phyloP scores from a whole-genome alignment of 257 asterid genomes.

The Salvia hispanica region DNA sequence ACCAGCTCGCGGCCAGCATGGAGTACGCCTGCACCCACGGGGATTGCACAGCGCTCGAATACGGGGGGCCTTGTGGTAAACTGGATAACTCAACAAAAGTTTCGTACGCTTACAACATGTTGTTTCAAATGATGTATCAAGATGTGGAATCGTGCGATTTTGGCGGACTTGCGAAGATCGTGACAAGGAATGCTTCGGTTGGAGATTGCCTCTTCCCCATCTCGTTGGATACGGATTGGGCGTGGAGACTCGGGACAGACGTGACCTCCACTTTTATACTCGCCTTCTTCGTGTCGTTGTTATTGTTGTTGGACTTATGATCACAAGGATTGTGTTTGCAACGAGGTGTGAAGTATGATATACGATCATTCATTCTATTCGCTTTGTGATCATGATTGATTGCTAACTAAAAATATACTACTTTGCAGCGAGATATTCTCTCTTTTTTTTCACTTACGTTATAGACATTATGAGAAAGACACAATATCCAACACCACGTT shows the following conservation, averaged over 20 bases:
- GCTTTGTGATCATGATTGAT: constrained; percentile 7
- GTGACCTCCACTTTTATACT: not conserved
- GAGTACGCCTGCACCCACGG: constrained; percentile 37
- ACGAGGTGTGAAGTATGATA: no score
- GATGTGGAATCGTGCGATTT: constrained; percentile 52
- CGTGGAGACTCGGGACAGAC: constrained; percentile 7
- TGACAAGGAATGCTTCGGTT: constrained; percentile 39
- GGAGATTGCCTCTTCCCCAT: constrained; percentile 53
- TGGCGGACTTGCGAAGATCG: constrained; percentile 52
- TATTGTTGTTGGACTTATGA: not conserved
- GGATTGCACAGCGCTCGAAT: constrained; percentile 49
- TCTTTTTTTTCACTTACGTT: constrained; percentile 35
- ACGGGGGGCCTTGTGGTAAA: constrained; percentile 33
- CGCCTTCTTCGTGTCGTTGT: constrained; percentile 18
- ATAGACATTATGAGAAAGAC: constrained; percentile 16
- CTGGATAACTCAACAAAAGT: constrained; percentile 11
- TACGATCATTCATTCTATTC: no score
- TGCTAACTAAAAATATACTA: constrained; percentile 28
- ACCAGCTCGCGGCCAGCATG: constrained; percentile 22
- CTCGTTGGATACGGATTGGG: constrained; percentile 41
- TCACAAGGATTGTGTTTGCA: no score
- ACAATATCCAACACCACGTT: constrained; percentile 38
- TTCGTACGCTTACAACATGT: constrained; percentile 59
- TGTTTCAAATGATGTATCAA: constrained; percentile 48
- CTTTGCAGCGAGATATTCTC: constrained; percentile 85